Base-by-base conservation (phyloP, 257 asterid genomes). In the Gentiana dahurica region DNA sequence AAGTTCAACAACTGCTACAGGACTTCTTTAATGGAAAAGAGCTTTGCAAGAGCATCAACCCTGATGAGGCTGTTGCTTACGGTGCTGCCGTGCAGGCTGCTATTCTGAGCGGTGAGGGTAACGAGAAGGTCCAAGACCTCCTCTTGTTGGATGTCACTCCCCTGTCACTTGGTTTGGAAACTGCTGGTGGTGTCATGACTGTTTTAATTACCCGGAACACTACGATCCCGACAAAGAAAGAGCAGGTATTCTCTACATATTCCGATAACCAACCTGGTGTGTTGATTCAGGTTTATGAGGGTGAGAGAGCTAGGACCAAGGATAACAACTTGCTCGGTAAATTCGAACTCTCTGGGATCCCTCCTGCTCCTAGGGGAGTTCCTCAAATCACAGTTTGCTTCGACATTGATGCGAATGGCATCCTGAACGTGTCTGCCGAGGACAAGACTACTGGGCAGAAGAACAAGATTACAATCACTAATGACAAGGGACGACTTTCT, bases 71-170 rank as follows among this genome's bases (percentile, higher is more conserved):
- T 2, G 95, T 86, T 58, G 93, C 95, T 2, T 86, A 86, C 32
- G 93, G 93, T 65, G 95, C 95, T 12, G 95, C 95, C 32, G 93
- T 86, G 32, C 95, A 85, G 35, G 95, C 95, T 58, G 95, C 95
- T 12, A 85, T 86, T 62, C 48, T 86, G 75, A 82, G 89, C 8
- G 92, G 95, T 4, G 95, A 86, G 73, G 95, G 92, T 8, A 86
- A 82, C 1, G 89, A 86, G 75, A 86, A 86, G 82, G 95, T 86
- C 45, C 95, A 82, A 51, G 95, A 82, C 55, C 77, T 86, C 12
- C 55, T 86, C 49, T 77, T 86, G 57, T 75, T 86, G 43, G 95
- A 86, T 53, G 95, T 86, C 35, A 75, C 95, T 51, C 95, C 89
- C 32, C 89, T 86, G 11, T 86, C 95, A 35, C 92, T 65, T 0